phyloP scores from a whole-genome alignment of 73 alveolate genomes.

The Tetrahymena borealis region DNA sequence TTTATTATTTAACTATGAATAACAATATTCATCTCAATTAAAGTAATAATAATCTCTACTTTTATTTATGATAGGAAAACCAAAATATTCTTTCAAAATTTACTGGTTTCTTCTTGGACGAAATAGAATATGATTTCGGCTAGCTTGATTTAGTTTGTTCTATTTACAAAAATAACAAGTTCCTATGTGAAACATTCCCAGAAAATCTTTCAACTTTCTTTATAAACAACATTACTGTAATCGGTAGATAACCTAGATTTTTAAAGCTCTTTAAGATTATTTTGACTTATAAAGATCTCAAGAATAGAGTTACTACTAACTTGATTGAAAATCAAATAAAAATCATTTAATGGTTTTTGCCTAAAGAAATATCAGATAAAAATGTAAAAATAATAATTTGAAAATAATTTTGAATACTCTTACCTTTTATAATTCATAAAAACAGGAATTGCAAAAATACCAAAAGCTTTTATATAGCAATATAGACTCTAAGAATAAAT shows the following conservation, averaged over 20 bases:
- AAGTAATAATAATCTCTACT: background rate
- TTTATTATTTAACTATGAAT: background rate
- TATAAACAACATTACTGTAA: background rate
- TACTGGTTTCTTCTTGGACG: slow-evolving; percentile 30
- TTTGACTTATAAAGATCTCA: background rate
- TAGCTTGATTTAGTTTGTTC: slow-evolving; percentile 10
- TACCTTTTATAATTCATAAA: background rate
- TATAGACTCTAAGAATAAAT: background rate
- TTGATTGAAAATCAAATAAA: slow-evolving; percentile 28
- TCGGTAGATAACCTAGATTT: slow-evolving; percentile 34
- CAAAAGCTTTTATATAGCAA: background rate
- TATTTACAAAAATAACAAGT: slow-evolving; percentile 26
- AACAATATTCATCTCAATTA: background rate
- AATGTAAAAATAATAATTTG: background rate
- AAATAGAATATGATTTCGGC: slow-evolving; percentile 26
- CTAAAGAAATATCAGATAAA: background rate
- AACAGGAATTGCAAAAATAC: background rate
- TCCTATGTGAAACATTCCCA: slow-evolving; percentile 20
- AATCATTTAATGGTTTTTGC: slow-evolving; percentile 15
- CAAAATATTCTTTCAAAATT: slow-evolving; percentile 6
- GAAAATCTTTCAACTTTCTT: background rate
- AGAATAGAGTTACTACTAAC: background rate
- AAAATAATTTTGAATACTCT: background rate
- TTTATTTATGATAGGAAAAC: background rate
- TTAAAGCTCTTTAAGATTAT: slow-evolving; percentile 18